A percentile compares a stretch with the other conserved stretches of the same genome.
phyloP scores from a whole-genome alignment of 495 filamentous ascomycete genomes.

The Margaritispora aquatica region DNA sequence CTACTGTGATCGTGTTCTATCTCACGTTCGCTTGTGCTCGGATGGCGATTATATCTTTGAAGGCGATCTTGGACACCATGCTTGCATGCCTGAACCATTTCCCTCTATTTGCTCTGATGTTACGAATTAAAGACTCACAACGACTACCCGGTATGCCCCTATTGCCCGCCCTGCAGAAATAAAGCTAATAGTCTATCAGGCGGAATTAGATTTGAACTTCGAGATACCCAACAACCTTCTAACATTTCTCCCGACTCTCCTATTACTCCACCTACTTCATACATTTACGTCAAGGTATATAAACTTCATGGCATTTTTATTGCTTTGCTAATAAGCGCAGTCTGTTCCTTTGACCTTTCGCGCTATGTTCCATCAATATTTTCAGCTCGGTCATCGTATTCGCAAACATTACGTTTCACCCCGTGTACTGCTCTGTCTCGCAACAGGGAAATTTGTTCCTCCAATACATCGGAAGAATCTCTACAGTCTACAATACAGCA shows the following conservation, averaged over 20 bases:
- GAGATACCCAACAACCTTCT: slow-evolving; percentile 51
- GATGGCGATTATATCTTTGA: slow-evolving; percentile 90
- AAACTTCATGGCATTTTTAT: slow-evolving; percentile 3
- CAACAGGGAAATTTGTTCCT: slow-evolving; percentile 83
- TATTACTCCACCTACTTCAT: slow-evolving; percentile 50
- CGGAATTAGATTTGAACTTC: slow-evolving; percentile 86
- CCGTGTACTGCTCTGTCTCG: slow-evolving; percentile 75
- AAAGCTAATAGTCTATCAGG: slow-evolving; percentile 37
- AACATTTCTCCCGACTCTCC: slow-evolving; percentile 22
- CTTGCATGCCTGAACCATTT: slow-evolving; percentile 97
- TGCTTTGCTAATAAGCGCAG: slow-evolving; percentile 33
- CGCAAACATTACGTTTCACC: slow-evolving; percentile 93
- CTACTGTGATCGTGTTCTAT: slow-evolving; percentile 94
- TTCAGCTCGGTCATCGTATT: slow-evolving; percentile 85
- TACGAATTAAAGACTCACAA: slow-evolving; percentile 87
- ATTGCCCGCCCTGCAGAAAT: not conserved
- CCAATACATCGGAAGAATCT: slow-evolving; percentile 91
- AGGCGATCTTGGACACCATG: slow-evolving; percentile 82
- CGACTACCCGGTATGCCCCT: slow-evolving; percentile 67
- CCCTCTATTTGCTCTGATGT: slow-evolving; percentile 94
- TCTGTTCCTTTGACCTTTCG: slow-evolving; percentile 84
- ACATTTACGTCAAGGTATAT: slow-evolving; percentile 72
- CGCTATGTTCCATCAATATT: slow-evolving; percentile 95
- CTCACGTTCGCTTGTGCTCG: slow-evolving; percentile 90
- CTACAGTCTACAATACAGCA: slow-evolving; percentile 97